These are phyloP conservation scores for Phytophthora cactorum DNA, from an alignment of 352 stramenopile genomes.

Conservation along the genomic window DNA sequence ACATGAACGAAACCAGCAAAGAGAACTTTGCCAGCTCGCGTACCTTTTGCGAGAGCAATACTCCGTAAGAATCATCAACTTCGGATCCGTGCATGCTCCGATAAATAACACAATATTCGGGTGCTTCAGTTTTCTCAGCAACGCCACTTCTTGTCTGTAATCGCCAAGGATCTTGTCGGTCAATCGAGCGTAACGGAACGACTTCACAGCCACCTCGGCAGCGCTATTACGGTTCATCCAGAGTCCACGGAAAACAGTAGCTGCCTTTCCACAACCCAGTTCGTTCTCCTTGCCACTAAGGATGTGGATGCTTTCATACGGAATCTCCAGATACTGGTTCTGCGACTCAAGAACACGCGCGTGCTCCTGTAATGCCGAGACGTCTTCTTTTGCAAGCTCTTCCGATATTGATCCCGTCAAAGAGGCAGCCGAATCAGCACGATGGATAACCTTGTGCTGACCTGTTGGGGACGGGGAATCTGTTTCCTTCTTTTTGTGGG, in stretches of 20 bases:
- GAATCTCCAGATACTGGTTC: constrained; percentile 89
- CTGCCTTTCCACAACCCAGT: constrained; percentile 84
- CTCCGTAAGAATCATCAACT: constrained; percentile 91
- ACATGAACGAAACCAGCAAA: not conserved
- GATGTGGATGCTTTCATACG: constrained; percentile 89
- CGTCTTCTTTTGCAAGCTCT: constrained; percentile 61
- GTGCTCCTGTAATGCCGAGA: constrained; percentile 78
- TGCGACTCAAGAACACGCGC: constrained; percentile 84
- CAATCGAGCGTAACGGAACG: constrained; percentile 87
- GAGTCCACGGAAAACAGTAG: constrained; percentile 86
- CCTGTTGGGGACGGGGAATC: constrained; percentile 26
- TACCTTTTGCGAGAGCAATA: constrained; percentile 91
- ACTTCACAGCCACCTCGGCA: constrained; percentile 87
- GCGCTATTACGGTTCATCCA: constrained; percentile 88
- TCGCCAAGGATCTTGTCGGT: constrained; percentile 89
- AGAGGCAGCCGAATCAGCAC: constrained; percentile 48
- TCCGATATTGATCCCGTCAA: constrained; percentile 55
- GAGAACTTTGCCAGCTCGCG: not conserved
- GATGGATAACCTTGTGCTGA: constrained; percentile 37
- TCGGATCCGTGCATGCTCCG: constrained; percentile 87
- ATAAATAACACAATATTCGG: constrained; percentile 93
- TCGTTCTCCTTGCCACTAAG: constrained; percentile 89
- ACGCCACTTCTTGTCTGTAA: constrained; percentile 86
- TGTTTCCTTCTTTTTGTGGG: constrained; percentile 29
- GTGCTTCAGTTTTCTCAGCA: constrained; percentile 89